Evolutionary conservation across 2,329 filamentous ascomycete species (phyloP).

Genomic region (Trichoderma gracile): DNA sequence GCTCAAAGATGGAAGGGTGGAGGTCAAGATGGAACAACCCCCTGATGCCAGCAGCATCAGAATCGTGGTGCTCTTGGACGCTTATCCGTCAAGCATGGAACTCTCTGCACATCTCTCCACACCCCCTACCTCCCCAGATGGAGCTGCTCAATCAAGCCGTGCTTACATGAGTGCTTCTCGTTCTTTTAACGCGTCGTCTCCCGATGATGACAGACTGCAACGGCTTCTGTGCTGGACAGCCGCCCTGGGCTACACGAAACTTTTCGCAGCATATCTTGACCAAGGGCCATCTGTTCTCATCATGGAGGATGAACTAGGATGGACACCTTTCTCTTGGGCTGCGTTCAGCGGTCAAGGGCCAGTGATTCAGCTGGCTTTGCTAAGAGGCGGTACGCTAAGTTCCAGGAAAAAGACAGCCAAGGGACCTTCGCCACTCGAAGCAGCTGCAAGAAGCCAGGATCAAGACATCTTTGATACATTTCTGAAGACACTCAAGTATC

Average conservation of each 20-base stretch:
- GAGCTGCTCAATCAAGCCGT: neutral
- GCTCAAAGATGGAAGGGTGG: neutral
- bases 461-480: neutral
- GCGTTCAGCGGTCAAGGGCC: neutral
- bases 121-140: no score
- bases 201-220: neutral
- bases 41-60: neutral
- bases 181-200: neutral
- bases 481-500: neutral
- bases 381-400: no score
- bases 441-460: neutral
- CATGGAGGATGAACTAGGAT: neutral
- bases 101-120: neutral
- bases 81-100: neutral
- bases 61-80: neutral
- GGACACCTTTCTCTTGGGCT: neutral
- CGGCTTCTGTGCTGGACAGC: neutral
- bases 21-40: neutral
- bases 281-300: neutral
- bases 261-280: constrained; percentile 1
- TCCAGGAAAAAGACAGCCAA: neutral
- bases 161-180: neutral
- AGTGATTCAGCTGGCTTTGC: neutral
- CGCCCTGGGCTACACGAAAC: neutral
- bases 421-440: neutral